Conservation (phyloP, 2,329 filamentous ascomycete species). For the Apiospora aurea region DNA sequence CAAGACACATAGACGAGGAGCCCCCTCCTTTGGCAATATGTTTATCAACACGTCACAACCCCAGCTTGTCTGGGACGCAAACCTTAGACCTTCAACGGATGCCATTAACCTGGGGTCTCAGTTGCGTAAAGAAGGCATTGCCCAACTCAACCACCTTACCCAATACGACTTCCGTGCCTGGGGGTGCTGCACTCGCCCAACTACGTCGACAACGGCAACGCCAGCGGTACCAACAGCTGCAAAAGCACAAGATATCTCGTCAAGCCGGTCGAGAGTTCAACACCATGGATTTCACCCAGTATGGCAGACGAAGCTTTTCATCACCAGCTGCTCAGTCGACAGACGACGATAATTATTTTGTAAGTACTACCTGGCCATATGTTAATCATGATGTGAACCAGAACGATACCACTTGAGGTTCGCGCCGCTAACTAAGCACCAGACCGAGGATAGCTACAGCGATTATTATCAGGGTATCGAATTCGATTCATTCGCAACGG, state of each 20-base stretch:
- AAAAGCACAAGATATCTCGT: neutral
- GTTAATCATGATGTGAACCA: neutral
- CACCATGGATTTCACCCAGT: slow-evolving; percentile 10
- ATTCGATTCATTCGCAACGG: slow-evolving; percentile 33
- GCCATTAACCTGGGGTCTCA: slow-evolving; percentile 37
- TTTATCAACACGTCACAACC: slow-evolving; percentile 33
- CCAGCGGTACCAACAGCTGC: slow-evolving; percentile 20
- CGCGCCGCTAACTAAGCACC: slow-evolving; percentile 28
- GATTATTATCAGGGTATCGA: slow-evolving; percentile 30
- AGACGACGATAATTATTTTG: slow-evolving; percentile 12
- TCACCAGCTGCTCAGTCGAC: neutral
- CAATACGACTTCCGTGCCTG: slow-evolving; percentile 24
- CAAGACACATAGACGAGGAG: slow-evolving; percentile 26
- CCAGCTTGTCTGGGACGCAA: slow-evolving; percentile 31
- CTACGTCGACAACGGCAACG: slow-evolving; percentile 23
- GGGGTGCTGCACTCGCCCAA: slow-evolving; percentile 33
- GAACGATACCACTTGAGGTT: neutral
- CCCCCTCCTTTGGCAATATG: slow-evolving; percentile 32
- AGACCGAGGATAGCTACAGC: slow-evolving; percentile 35
- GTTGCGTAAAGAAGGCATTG: slow-evolving; percentile 29
- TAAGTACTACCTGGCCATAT: neutral
- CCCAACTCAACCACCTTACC: slow-evolving; percentile 10
- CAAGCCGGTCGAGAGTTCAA: neutral
- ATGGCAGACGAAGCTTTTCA: neutral
- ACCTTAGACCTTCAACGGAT: neutral